Percentiles rank a stretch among this genome's conserved stretches.
phyloP scores from a whole-genome alignment of 2,329 filamentous ascomycete species.

The Curvularia sp. region DNA sequence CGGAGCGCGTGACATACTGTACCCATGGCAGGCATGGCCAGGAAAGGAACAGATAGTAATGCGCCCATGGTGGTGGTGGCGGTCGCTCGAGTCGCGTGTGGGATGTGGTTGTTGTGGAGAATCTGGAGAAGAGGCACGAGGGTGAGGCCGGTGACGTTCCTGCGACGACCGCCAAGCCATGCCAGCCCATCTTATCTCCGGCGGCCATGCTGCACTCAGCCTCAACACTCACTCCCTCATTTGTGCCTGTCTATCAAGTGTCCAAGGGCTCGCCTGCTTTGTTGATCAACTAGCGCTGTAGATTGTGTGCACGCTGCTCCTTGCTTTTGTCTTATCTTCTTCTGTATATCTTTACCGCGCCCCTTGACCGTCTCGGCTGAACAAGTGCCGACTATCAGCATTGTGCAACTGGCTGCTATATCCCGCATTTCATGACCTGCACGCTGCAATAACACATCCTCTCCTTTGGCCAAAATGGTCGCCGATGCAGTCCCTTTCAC shows the following conservation, averaged over 20 bases:
- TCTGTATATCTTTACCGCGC: conserved; percentile 5
- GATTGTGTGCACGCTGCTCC: not conserved
- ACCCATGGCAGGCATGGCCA: conserved; percentile 85
- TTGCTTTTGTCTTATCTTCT: conserved; percentile 4
- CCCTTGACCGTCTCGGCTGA: conserved; percentile 7
- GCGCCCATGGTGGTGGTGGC: conserved; percentile 74
- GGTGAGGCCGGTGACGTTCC: conserved; percentile 28
- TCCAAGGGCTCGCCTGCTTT: conserved; percentile 6
- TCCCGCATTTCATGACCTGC: conserved; percentile 31
- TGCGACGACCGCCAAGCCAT: conserved; percentile 21
- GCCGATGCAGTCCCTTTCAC: conserved; percentile 46
- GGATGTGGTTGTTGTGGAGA: conserved; percentile 20
- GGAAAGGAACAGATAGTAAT: conserved; percentile 83
- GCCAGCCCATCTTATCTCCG: conserved; percentile 35
- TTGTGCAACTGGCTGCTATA: conserved; percentile 13
- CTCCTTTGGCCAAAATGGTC: conserved; percentile 32
- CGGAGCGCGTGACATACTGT: conserved; percentile 68
- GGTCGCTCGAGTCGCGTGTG: conserved; percentile 20
- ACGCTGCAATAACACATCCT: conserved; percentile 23
- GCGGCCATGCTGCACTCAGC: conserved; percentile 13
- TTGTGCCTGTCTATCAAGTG: not conserved
- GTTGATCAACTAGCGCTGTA: conserved; percentile 1
- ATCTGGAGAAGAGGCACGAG: conserved; percentile 19
- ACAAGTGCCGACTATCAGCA: conserved; percentile 17
- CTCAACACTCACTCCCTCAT: conserved; percentile 10